Base-by-base conservation (phyloP, 2,329 filamentous ascomycete species). In the Diaporthe velutina region DNA sequence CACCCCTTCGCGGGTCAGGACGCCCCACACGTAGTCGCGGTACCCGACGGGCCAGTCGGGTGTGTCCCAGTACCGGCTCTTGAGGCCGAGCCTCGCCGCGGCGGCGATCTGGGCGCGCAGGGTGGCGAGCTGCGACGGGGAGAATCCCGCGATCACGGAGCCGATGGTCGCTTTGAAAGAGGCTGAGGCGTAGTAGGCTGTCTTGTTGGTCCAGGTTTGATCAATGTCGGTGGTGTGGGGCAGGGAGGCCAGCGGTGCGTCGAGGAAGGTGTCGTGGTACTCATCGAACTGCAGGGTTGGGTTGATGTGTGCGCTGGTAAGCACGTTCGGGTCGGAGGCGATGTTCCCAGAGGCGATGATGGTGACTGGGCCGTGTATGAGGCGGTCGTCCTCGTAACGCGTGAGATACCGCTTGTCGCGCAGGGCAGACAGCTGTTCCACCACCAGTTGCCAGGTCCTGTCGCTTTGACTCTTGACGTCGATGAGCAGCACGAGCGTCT, bases 121-220 rank as follows among this genome's bases (percentile, higher is more conserved):
- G 54, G 42, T 45, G 22, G 58, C 30, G 10, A 71, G 40, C 13
- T 71, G 55, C 15, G 70, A 30, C 9, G 35, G 22, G 17, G 40
- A 38, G 22, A 71, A 71, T 0, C 70, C 70, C 22, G 48, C 40
- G 28, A 25, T 52, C 12, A 38, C 45, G 28, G 55, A 71, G 19
- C 70, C 70, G 22, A 71, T 38, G n/a, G 40, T 80, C 9, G 81
- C 79, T 28, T 82, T 83, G 79, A 94, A 92, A 22, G 89, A 87
- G 3, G 88, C 86, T 64, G 89, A 92, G 28, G 92, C 91, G 81
- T 93, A 94, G 82, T 91, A 92, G 2, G 91, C 92, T 80, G 93
- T 94, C 19, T 52, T 67, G 42, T 48, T 50, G 42, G 22, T n/a
- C 61, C 61, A 66, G 2, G 10, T 13, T 8, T 42, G 30, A 13